These are phyloP conservation scores for Microcos paniculata DNA, from an alignment of 345 rosid species.

Conservation along the genomic window DNA sequence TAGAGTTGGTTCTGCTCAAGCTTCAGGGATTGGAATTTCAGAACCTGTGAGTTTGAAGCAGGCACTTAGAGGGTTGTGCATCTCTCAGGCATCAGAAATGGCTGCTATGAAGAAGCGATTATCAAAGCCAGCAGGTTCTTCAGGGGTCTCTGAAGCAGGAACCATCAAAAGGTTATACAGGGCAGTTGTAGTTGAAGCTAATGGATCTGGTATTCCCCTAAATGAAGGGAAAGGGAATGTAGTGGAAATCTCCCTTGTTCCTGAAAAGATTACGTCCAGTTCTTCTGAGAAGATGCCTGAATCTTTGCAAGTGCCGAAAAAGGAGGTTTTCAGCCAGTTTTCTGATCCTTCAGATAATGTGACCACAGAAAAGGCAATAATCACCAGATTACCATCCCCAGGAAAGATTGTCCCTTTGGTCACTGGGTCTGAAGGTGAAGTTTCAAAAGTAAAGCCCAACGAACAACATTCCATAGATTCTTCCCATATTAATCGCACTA, in stretches of 20 bases:
- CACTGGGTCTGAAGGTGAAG: constrained; percentile 17
- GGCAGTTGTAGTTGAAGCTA: constrained; percentile 63
- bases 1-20: constrained; percentile 56
- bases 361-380: constrained; percentile 15
- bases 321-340: constrained; percentile 28
- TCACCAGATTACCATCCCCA: constrained; percentile 18
- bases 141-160: constrained; percentile 55
- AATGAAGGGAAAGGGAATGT: constrained; percentile 45
- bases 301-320: constrained; percentile 28
- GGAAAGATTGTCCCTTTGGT: constrained; percentile 27
- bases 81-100: constrained; percentile 83
- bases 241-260: constrained; percentile 63
- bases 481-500: constrained; percentile 16
- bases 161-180: constrained; percentile 59
- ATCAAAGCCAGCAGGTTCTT: constrained; percentile 46
- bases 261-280: constrained; percentile 37
- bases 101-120: constrained; percentile 81
- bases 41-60: constrained; percentile 76
- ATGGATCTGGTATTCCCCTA: constrained; percentile 43
- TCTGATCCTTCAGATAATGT: constrained; percentile 24
- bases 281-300: constrained; percentile 30
- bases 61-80: constrained; percentile 78
- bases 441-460: constrained; percentile 15
- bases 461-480: constrained; percentile 13
- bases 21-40: constrained; percentile 65